These are phyloP conservation scores for Cryomyces minteri DNA, from an alignment of 495 filamentous ascomycete genomes.

Conservation along the genomic window DNA sequence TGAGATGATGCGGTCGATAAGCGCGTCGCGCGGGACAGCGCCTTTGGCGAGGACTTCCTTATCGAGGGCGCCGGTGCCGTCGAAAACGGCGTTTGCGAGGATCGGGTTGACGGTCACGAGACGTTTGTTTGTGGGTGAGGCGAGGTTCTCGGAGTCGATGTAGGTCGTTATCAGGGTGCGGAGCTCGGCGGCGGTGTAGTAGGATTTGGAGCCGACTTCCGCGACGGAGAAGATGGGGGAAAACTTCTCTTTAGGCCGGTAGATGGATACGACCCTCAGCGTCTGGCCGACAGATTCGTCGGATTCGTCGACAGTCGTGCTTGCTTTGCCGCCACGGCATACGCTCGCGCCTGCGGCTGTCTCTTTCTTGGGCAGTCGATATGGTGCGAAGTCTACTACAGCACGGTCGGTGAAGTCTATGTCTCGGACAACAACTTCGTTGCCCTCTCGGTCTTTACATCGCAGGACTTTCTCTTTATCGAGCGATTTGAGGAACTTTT, in stretches of 20 bases:
- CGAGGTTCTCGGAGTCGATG: conserved; percentile 28
- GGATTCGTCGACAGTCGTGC: conserved; percentile 18
- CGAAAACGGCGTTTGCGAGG: conserved; percentile 43
- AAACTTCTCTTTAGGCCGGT: conserved; percentile 36
- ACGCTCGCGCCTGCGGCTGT: conserved; percentile 21
- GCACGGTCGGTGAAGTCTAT: conserved; percentile 42
- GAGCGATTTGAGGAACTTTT: conserved; percentile 54
- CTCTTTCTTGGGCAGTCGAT: conserved; percentile 40
- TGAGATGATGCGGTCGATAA: conserved; percentile 39
- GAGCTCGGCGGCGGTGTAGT: conserved; percentile 34
- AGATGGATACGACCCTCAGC: conserved; percentile 33
- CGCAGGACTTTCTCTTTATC: conserved; percentile 46
- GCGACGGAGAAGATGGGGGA: conserved; percentile 33
- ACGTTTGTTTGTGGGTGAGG: conserved; percentile 39
- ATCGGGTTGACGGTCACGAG: conserved; percentile 44
- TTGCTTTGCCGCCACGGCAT: conserved; percentile 24
- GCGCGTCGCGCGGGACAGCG: conserved; percentile 40
- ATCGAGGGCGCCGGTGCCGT: conserved; percentile 28
- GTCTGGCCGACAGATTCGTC: conserved; percentile 38
- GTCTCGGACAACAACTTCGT: conserved; percentile 47
- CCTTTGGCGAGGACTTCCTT: conserved; percentile 38
- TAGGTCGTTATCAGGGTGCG: conserved; percentile 33
- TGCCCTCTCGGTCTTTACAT: conserved; percentile 45
- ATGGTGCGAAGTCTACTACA: conserved; percentile 39
- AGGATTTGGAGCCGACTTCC: conserved; percentile 26